Evolutionary conservation across 2,329 filamentous ascomycete species (phyloP), one percentile per base, ranked within the genome.

Genomic region (Alternaria brassicae): DNA sequence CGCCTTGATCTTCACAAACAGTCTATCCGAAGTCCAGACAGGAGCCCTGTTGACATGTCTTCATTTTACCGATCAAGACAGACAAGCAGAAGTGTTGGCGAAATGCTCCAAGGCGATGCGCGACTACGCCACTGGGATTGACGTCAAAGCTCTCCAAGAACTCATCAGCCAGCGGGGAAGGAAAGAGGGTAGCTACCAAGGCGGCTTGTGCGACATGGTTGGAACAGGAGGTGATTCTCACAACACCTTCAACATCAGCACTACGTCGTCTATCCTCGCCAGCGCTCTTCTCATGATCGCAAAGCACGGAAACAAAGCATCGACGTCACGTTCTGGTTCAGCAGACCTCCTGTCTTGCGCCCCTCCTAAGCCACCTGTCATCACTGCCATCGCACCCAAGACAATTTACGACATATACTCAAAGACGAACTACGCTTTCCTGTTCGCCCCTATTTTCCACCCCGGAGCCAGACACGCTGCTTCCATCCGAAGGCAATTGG

Each of bases 171-270:
- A 81, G 56, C 84, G 86, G 55, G 85, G 85, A 12, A 84, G 84
- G 69, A 84, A 85, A 53, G 89, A 92, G 72, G 93, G 93, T 7
- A 80, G 79, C 8, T 99, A 99, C 77, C 75, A 82, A 10, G 95
- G 95, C 63, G 94, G 94, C 4, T 81, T 99, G 75, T 89, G 93
- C 77, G 95, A 99, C 78, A 98, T 99, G 76, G 95, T 99, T 58
- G 95, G 95, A 68, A 99, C 95, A 7, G 95, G 95, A 67, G 95
- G 95, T 73, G 95, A 99, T 81, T 90, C 91, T 19, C 93, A 98
- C 84, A 92, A 96, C 78, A 99, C 95, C 32, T 99, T 97, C 87
- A 99, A 99, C 79, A 94, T 99, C 76, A 95, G 91, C 69, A 99
- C 95, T 4, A 97, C 95, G 6, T 88, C 95, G 2, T 97, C 93